Evolutionary conservation across 805 yeast species (phyloP), one percentile per base, ranked within the genome.

Genomic region (Saturnispora diversa): DNA sequence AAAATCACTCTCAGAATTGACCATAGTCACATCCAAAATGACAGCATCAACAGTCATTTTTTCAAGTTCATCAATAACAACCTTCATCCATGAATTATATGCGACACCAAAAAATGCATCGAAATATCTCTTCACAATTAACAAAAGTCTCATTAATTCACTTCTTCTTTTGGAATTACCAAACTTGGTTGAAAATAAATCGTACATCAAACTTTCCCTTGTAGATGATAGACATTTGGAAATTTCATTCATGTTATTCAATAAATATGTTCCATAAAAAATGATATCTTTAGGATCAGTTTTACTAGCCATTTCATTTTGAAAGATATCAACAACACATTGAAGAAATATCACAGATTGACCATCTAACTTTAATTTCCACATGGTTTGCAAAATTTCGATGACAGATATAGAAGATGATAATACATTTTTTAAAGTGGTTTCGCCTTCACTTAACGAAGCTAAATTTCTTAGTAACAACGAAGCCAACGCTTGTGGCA

Each of bases 351-450:
- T 78, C 64, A 88, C 97, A 54, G 92, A 80, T 62, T 90, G 96
- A 50, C 81, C 77, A 13, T 95, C 84, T 53, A 86, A 71, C 1
- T 97, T 97, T 33, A 86, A 69, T 62, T 96, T 74, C 98, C 98
- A 92, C 96, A 92, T 85, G 57, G 90, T 97, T 52, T 90, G 80
- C 47, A 90, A 68, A 23, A 90, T 78, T 49, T 88, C 80, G 54
- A 88, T 87, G 52, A 90, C 77, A 47, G 90, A 84, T 68, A 96
- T 77, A 1, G 97, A 90, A 16, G 97, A 97, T 77, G 85, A 90
- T 40, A 92, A 69, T 5, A 90, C 90, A 56, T 92, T 97, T 56
- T 84, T 74, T 7, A 87, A 75, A 46, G 84, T 66, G 50, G 78
- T 84, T 35, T 84, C 80, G 26, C 92, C 84, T 19, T 94, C 81